Conservation (phyloP, 345 rosid genomes). For the Viola odorata region DNA sequence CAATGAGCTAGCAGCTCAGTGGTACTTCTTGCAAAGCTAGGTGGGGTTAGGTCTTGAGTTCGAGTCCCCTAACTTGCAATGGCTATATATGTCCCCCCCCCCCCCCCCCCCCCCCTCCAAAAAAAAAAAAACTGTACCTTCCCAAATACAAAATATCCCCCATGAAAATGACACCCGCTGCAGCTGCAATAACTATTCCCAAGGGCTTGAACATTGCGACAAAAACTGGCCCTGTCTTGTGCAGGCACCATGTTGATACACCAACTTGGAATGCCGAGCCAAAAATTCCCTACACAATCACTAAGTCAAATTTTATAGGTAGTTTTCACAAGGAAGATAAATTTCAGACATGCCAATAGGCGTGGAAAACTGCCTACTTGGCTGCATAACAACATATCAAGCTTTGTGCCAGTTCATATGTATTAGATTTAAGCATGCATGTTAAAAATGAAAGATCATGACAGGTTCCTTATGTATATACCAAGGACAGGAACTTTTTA, state of each 20-base stretch:
- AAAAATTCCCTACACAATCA: constrained; percentile 30
- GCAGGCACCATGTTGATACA: constrained; percentile 54
- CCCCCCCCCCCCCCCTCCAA: background rate
- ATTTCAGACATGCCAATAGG: constrained; percentile 5
- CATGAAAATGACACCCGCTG: constrained; percentile 36
- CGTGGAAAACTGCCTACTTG: constrained; percentile 1
- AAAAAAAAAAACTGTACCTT: constrained; percentile 30
- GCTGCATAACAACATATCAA: background rate
- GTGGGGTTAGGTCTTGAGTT: too few species aligned
- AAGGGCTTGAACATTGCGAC: constrained; percentile 67
- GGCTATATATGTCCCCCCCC: too few species aligned
- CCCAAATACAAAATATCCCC: constrained; percentile 55
- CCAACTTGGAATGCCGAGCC: constrained; percentile 64
- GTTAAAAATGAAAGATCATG: background rate
- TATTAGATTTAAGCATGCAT: background rate
- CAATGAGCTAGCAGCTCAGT: too few species aligned
- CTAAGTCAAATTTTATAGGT: background rate
- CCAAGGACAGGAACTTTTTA: background rate
- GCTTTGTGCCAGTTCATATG: background rate
- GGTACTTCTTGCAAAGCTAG: too few species aligned
- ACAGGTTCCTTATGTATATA: background rate
- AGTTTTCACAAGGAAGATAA: background rate
- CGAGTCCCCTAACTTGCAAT: too few species aligned
- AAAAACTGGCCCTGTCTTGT: constrained; percentile 55
- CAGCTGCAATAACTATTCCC: constrained; percentile 48